Evolutionary conservation across 148 eudicot species (phyloP).

Genomic region (Hydrangea macrophylla): DNA sequence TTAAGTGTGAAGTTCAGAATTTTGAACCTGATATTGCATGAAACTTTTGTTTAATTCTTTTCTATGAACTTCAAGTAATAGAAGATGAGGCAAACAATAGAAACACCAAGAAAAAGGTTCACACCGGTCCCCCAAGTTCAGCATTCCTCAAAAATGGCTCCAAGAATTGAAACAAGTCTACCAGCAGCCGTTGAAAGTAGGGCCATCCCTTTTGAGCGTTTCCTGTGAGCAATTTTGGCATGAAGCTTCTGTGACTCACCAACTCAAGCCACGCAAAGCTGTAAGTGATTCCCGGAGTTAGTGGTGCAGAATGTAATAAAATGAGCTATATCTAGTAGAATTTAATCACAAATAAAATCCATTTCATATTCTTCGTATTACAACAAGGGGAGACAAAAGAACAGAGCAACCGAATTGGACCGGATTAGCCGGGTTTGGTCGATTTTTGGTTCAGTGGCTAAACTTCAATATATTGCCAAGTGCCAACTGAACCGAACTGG

Average conservation of each 20-base stretch:
- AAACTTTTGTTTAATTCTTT: no score
- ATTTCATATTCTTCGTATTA: no score
- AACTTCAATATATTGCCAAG: no score
- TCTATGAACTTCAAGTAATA: not conserved
- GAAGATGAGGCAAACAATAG: not conserved
- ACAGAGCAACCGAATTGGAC: no score
- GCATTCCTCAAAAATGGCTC: constrained; percentile 94
- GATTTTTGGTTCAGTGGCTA: no score
- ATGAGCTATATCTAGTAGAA: not conserved
- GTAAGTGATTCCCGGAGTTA: constrained; percentile 27
- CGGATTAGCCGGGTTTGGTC: no score
- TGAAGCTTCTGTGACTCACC: constrained; percentile 89
- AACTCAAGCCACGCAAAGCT: constrained; percentile 98
- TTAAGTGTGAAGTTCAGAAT: no score
- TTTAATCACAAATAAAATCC: not conserved
- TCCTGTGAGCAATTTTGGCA: constrained; percentile 90
- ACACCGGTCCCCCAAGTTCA: constrained; percentile 81
- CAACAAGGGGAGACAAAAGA: no score
- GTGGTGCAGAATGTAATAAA: not conserved
- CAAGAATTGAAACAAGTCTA: constrained; percentile 86
- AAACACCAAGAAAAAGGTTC: constrained; percentile 19
- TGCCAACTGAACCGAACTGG: no score
- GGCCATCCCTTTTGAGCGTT: constrained; percentile 98
- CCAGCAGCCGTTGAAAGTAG: constrained; percentile 74
- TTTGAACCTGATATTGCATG: no score